These are phyloP conservation scores for Pseudogymnoascus sp. DNA, from an alignment of 2,329 filamentous ascomycete species.

Conservation along the genomic window DNA sequence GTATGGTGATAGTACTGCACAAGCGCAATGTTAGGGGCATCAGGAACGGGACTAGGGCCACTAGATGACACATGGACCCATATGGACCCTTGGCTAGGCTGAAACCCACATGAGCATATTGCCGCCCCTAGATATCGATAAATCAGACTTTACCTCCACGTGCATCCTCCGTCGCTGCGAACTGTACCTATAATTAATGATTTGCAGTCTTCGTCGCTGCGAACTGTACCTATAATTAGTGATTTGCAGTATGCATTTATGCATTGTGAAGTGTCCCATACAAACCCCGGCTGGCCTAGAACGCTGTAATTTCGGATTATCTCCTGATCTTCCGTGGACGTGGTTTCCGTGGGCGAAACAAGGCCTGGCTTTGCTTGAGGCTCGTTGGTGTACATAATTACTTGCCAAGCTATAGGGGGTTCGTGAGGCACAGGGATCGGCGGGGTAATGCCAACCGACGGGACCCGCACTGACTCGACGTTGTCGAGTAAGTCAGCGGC, in stretches of 20 bases:
- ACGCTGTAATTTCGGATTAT: background rate
- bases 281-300: background rate
- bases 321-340: background rate
- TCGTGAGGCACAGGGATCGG: constrained; percentile 23
- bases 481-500: background rate
- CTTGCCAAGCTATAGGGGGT: background rate
- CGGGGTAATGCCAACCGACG: background rate
- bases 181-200: background rate
- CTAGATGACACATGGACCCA: background rate
- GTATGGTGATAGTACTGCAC: background rate
- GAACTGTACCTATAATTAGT: background rate
- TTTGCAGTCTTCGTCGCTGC: background rate
- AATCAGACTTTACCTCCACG: background rate
- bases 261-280: background rate
- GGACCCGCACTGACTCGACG: background rate
- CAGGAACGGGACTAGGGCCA: background rate
- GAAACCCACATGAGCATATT: background rate
- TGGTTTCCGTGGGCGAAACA: background rate
- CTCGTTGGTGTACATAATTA: background rate
- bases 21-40: background rate
- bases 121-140: background rate
- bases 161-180: background rate
- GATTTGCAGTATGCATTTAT: background rate
- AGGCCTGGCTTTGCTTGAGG: background rate
- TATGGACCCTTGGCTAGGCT: background rate